Evolutionary conservation across 495 filamentous ascomycete species (phyloP), one percentile per base, ranked within the genome.

Genomic region (Penicillium maclennaniae): DNA sequence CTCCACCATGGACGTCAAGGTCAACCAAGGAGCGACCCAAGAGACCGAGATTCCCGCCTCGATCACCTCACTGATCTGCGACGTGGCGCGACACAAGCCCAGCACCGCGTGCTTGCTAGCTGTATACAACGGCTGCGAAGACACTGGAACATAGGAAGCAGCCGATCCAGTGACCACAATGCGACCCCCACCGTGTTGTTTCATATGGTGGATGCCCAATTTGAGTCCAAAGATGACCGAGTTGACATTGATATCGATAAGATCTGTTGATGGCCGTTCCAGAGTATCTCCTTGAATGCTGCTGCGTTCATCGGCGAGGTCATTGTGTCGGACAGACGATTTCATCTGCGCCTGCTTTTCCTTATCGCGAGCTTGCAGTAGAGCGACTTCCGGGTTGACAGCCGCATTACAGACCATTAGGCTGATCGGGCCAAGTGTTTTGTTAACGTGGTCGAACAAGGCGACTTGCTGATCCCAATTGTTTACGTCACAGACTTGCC

Each of bases 1-100:
- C 20, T 61, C 57, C 12, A 61, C 60, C 60, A 59, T 63, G 1
- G 57, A 49, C 8, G 55, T 61, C 45, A 66, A 17, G 1, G 56
- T 63, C 43, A 63, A 49, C 57, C 63, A 59, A 0, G 60, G 57
- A 5, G 57, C 52, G 4, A 63, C 47, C 54, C 55, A 66, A 7
- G 56, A 62, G n/a, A 65, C 49, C 2, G 49, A 51, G 14, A 60
- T 49, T 5, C 54, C 51, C 7, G 62, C 47, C n/a, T 49, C 20
- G 2, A 39, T 1, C 5, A 61, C 57, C 36, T 61, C 60, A 4
- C 45, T 34, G 10, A 56, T 63, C 23, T 49, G 41, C 1, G 55
- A 51, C 0, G 53, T 63, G 38, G 56, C 59, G 7, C 58, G 63
- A 12, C 57, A 55, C 34, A 66, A 36, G 1, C 64, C 56, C 17